phyloP scores from a whole-genome alignment of 768 basidiomycete species.

The Collybia mongolica region DNA sequence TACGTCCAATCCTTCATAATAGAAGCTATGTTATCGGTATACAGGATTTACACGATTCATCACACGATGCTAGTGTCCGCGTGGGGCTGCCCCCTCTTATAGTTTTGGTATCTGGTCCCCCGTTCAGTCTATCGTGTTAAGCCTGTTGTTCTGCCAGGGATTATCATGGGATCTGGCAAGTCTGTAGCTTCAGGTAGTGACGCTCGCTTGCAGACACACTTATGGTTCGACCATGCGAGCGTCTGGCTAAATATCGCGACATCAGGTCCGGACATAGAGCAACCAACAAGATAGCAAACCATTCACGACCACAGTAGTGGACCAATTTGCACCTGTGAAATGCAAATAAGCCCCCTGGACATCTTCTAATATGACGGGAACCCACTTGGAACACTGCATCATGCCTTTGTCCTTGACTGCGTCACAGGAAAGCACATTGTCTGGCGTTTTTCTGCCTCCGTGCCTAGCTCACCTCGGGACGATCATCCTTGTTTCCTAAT shows the following conservation, averaged over 20 bases:
- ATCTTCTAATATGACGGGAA: not conserved
- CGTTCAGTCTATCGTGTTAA: not conserved
- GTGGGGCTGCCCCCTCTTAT: no score
- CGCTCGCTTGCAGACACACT: not conserved
- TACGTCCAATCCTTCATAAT: no score
- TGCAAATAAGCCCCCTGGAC: not conserved
- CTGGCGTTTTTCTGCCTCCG: not conserved
- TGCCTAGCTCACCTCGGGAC: not conserved
- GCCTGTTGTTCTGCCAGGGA: no score
- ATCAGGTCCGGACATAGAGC: not conserved
- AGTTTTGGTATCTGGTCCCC: no score
- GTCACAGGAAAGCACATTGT: not conserved
- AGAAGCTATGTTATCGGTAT: no score
- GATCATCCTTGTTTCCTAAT: not conserved
- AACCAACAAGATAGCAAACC: not conserved
- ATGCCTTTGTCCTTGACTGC: not conserved
- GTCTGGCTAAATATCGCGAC: not conserved
- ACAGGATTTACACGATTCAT: not conserved
- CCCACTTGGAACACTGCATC: not conserved
- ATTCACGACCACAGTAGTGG: not conserved
- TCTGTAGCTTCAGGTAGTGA: no score
- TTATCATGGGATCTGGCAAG: no score
- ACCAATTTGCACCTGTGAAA: not conserved
- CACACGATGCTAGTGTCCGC: no score
- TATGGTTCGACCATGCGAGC: not conserved